These are phyloP conservation scores for Carex cristatella DNA, from an alignment of 176 grass and related monocot species.

Conservation along the genomic window DNA sequence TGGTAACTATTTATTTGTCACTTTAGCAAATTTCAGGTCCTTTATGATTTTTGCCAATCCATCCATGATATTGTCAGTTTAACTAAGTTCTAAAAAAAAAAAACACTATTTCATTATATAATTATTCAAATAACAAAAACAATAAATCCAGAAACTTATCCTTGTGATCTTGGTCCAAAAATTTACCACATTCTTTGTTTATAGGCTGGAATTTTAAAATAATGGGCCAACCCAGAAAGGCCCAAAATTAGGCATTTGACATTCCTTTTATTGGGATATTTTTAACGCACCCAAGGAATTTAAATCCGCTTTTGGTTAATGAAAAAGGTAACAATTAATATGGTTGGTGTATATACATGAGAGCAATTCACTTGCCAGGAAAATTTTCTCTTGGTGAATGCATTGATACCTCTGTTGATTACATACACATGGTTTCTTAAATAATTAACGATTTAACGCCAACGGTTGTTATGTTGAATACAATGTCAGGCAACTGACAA, in stretches of 20 bases:
- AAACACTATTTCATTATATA: too few species aligned
- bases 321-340: neutral
- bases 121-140: too few species aligned
- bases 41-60: neutral
- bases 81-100: too few species aligned
- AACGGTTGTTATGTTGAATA: neutral
- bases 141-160: too few species aligned
- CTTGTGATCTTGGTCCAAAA: too few species aligned
- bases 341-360: slow-evolving; percentile 6
- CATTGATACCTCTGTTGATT: neutral
- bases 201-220: neutral
- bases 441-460: too few species aligned
- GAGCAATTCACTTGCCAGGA: neutral
- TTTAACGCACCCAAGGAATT: neutral
- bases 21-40: neutral
- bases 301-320: neutral
- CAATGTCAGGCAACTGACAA: slow-evolving; percentile 6
- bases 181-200: neutral
- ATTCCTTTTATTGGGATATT: neutral
- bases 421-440: neutral
- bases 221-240: neutral
- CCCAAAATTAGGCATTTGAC: neutral
- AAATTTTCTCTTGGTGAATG: neutral
- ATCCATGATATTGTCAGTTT: too few species aligned
- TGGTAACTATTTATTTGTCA: neutral